Evolutionary conservation across 2,329 filamentous ascomycete genomes (phyloP).

Genomic region (Scedosporium aurantiacum): DNA sequence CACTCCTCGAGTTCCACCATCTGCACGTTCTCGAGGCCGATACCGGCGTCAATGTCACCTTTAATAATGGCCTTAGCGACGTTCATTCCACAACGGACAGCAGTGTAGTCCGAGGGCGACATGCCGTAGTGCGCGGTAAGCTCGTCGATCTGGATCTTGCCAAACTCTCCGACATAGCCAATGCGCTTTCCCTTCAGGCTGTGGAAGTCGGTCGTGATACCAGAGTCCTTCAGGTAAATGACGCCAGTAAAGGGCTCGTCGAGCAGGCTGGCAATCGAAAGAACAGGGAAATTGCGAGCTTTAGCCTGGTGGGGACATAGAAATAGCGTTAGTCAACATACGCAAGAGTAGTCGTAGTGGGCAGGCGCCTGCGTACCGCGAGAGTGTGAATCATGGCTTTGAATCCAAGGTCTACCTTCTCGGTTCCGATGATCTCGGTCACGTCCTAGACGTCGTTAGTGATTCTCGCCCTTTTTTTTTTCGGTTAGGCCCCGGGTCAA

Average conservation of each 20-base stretch:
- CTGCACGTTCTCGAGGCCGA: slow-evolving; percentile 71
- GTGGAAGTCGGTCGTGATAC: slow-evolving; percentile 65
- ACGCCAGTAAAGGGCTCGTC: slow-evolving; percentile 74
- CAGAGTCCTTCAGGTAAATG: slow-evolving; percentile 62
- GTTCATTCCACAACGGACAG: slow-evolving; percentile 72
- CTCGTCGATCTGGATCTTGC: slow-evolving; percentile 77
- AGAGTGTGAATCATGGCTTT: slow-evolving; percentile 80
- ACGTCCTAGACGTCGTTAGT: slow-evolving; percentile 44
- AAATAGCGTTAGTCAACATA: slow-evolving; percentile 1
- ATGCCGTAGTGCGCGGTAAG: slow-evolving; percentile 69
- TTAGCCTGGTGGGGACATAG: slow-evolving; percentile 43
- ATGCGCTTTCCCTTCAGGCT: slow-evolving; percentile 67
- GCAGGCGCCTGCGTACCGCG: slow-evolving; percentile 36
- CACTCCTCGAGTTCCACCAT: slow-evolving; percentile 75
- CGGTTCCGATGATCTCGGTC: slow-evolving; percentile 68
- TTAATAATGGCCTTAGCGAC: slow-evolving; percentile 65
- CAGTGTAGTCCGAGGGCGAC: slow-evolving; percentile 61
- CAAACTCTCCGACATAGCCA: slow-evolving; percentile 71
- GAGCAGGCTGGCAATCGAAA: slow-evolving; percentile 62
- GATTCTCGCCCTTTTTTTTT: not conserved
- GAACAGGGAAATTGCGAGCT: slow-evolving; percentile 61
- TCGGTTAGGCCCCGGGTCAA: not conserved
- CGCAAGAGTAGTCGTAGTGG: not conserved
- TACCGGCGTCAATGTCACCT: slow-evolving; percentile 61
- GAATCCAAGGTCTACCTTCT: slow-evolving; percentile 68